These are phyloP conservation scores for Microascus cirrosus DNA, from an alignment of 2,329 filamentous ascomycete species.

Conservation along the genomic window DNA sequence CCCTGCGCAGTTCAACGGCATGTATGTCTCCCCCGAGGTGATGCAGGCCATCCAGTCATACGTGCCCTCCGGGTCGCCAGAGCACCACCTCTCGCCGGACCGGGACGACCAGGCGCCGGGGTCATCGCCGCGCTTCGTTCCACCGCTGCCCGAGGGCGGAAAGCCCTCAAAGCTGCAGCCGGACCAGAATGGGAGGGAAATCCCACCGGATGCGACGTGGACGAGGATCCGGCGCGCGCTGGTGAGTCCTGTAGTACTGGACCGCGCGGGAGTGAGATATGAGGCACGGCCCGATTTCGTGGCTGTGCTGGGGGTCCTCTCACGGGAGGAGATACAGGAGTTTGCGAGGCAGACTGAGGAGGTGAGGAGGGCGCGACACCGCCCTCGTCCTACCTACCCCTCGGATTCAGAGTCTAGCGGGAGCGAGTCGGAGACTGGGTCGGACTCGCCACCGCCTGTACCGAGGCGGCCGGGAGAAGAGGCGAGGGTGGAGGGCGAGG, in stretches of 20 bases:
- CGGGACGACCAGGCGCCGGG: neutral
- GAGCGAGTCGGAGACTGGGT: neutral
- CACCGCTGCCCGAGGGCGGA: neutral
- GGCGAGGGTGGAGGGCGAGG: constrained; percentile 38
- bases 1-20: constrained; percentile 25
- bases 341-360: constrained; percentile 38
- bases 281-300: constrained; percentile 51
- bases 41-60: constrained; percentile 16
- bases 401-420: neutral
- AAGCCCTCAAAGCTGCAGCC: constrained; percentile 18
- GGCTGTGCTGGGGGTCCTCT: constrained; percentile 45
- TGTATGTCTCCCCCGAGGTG: constrained; percentile 22
- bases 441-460: constrained; percentile 20
- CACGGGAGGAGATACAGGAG: constrained; percentile 37
- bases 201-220: constrained; percentile 46
- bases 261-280: constrained; percentile 43
- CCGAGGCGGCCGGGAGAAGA: constrained; percentile 41
- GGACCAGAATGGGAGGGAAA: constrained; percentile 44
- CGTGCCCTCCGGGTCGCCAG: neutral
- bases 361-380: constrained; percentile 27
- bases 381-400: neutral
- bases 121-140: constrained; percentile 3
- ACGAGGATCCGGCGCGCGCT: constrained; percentile 44
- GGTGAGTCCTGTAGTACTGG: constrained; percentile 47
- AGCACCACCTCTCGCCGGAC: neutral